Evolutionary conservation across 2,329 filamentous ascomycete species (phyloP), one percentile per base, ranked within the genome.

Genomic region (Tympanopsis confertula): DNA sequence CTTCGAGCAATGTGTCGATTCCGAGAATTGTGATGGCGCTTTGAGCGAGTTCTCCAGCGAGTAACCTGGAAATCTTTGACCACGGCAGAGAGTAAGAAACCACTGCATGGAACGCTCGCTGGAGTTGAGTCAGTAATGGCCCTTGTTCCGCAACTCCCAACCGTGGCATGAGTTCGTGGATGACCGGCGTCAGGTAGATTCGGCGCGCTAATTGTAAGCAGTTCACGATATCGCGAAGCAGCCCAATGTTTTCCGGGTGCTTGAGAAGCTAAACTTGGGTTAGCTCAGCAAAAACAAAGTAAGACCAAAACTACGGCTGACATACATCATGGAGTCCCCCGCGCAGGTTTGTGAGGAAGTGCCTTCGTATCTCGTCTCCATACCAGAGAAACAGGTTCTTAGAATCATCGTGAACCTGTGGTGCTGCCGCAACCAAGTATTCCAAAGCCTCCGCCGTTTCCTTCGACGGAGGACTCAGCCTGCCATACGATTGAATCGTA

Each of bases 21-120:
- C 56, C 60, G 28, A 61, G 47, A 53, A 71, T 49, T 49, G 55
- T 47, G 30, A 61, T 54, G 19, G 58, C 59, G 33, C 63, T 56
- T 41, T 61, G 57, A n/a, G 59, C 59, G 13, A 72, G 40, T 19
- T 65, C 56, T 30, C 55, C 58, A 24, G 58, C 55, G 15, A 72
- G 51, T 4, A 67, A 55, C 17, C 57, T 55, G 1, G 62, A 63
- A 26, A 67, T 58, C 2, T 46, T 41, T 15, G 51, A 48, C 43
- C 59, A 57, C 4, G 57, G 62, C 5, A 72, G 47, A 44, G 69
- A 65, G 19, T 50, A 52, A 45, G 47, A 56, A 17, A 33, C 30
- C 30, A 33, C 15, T 7, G 7, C 7, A 7, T 33, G 30, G 15
- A 33, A 33, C 10, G 15, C 17, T 7, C 15, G 15, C 7, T 13